Percentiles rank a stretch among this genome's conserved stretches.
These are phyloP conservation scores for Davidsoniella neocaledoniae DNA, from an alignment of 2,329 filamentous ascomycete genomes.

Conservation along the genomic window DNA sequence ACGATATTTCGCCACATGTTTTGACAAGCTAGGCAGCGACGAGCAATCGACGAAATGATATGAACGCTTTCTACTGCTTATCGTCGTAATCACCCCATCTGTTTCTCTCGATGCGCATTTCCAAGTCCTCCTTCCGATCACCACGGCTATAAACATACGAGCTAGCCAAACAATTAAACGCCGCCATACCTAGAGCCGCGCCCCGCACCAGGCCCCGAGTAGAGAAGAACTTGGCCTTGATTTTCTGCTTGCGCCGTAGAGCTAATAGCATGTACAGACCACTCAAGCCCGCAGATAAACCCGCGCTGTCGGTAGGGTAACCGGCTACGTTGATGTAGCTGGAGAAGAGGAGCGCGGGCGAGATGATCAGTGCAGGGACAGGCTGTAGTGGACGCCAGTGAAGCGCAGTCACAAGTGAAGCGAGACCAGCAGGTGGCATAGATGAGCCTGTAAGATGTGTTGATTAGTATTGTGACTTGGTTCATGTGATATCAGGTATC, in stretches of 20 bases:
- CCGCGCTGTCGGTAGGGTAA: conserved; percentile 39
- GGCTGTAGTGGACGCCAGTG: conserved; percentile 38
- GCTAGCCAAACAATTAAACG: conserved; percentile 31
- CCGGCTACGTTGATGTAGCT: conserved; percentile 44
- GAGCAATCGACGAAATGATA: background rate
- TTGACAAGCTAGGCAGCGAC: too few relatives aligned
- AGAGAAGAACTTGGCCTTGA: conserved; percentile 26
- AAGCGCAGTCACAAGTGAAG: conserved; percentile 37
- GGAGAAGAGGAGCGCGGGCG: conserved; percentile 36
- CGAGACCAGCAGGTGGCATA: conserved; percentile 36
- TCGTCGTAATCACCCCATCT: conserved; percentile 26
- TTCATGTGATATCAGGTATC: background rate
- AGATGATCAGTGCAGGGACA: conserved; percentile 29
- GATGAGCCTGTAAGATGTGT: conserved; percentile 27
- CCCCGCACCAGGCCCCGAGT: conserved; percentile 34
- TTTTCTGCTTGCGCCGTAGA: conserved; percentile 27
- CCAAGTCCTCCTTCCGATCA: conserved; percentile 32
- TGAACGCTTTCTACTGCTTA: conserved; percentile 3
- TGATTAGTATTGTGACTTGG: conserved; percentile 1
- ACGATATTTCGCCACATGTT: too few relatives aligned
- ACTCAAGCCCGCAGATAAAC: conserved; percentile 37
- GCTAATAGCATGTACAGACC: conserved; percentile 41
- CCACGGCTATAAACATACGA: conserved; percentile 36
- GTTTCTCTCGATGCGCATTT: conserved; percentile 30
- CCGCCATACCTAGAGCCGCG: conserved; percentile 31